Evolutionary conservation across 1,284 basidiomycete genomes (phyloP), one percentile per base, ranked within the genome.

Genomic region (Ganoderma lucidum): DNA sequence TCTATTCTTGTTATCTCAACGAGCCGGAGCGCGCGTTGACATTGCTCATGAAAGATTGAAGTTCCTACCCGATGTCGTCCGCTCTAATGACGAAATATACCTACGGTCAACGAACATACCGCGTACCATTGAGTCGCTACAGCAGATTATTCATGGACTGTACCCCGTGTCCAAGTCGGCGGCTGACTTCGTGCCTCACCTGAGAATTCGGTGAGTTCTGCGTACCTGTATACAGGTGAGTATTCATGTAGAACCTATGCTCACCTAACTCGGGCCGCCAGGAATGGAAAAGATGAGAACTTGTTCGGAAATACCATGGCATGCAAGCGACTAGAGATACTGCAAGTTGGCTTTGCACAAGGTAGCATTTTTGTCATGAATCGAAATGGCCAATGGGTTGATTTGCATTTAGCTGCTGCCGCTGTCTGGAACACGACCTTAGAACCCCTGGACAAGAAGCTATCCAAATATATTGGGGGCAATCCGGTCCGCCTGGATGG

Each of bases 81-180:
- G 80, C n/a, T 80, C 82, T n/a, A 79, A 81, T 41, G 81, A 83
- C 19, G 81, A 84, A 63, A 84, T 85, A n/a, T 93, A 93, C 78
- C 90, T 93, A 74, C 84, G 92, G 6, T 88, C 87, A 17, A 95
- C 93, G 1, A 92, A 94, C 75, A 88, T 95, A 78, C 86, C 90
- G 1, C 86, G 94, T 44, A 96, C 94, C 6, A 88, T 92, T 32
- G 93, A 95, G 75, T 92, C 91, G 2, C 80, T 95, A 17, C 90
- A 94, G 74, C 89, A 95, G 74, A 83, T 94, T 53, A 83, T 93
- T 30, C 85, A 90, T 65, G 93, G 93, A 4, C 77, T 94, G 63
- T 94, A 93, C 73, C 92, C 92, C 3, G 80, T 81, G 17, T 73
- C 80, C 3, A 87, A 88, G 75, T 87, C 86, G 70, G 78, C 79